Conservation (phyloP, 768 basidiomycete species). For the Asterophora lycoperdoides region DNA sequence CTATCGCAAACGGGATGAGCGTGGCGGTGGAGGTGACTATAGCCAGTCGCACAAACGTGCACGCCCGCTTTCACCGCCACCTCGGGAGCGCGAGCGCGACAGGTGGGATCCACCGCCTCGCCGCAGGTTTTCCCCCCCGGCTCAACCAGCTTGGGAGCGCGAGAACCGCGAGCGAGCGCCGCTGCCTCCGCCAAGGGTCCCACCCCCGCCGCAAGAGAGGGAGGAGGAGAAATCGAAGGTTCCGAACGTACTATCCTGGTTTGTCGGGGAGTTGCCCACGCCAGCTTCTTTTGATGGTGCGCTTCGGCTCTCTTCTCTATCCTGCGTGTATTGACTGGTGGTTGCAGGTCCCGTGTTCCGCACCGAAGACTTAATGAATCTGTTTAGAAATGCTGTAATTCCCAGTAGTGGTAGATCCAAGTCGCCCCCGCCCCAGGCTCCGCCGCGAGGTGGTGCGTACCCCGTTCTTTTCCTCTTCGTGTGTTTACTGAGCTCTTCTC, state of each 20-base stretch:
- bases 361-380: constrained; percentile 84
- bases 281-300: constrained; percentile 79
- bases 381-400: constrained; percentile 79
- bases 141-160: constrained; percentile 9
- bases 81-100: constrained; percentile 12
- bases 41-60: constrained; percentile 13
- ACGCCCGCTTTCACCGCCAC: constrained; percentile 9
- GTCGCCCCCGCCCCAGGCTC: constrained; percentile 55
- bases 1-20: constrained; percentile 14
- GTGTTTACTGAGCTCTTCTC: neutral
- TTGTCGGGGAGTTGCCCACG: constrained; percentile 47
- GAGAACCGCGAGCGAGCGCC: constrained; percentile 7
- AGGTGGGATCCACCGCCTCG: constrained; percentile 14
- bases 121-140: constrained; percentile 5
- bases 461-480: neutral
- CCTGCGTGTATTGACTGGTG: neutral
- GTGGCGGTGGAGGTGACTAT: constrained; percentile 11
- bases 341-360: constrained; percentile 79
- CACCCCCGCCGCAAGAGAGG: neutral
- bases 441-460: constrained; percentile 45
- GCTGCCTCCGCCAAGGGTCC: constrained; percentile 5
- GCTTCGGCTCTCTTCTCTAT: constrained; percentile 22
- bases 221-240: constrained; percentile 14
- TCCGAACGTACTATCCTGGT: constrained; percentile 15
- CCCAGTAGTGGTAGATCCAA: constrained; percentile 55